phyloP scores from a whole-genome alignment of 1,284 basidiomycete species.

The Puccinia brachypodii region DNA sequence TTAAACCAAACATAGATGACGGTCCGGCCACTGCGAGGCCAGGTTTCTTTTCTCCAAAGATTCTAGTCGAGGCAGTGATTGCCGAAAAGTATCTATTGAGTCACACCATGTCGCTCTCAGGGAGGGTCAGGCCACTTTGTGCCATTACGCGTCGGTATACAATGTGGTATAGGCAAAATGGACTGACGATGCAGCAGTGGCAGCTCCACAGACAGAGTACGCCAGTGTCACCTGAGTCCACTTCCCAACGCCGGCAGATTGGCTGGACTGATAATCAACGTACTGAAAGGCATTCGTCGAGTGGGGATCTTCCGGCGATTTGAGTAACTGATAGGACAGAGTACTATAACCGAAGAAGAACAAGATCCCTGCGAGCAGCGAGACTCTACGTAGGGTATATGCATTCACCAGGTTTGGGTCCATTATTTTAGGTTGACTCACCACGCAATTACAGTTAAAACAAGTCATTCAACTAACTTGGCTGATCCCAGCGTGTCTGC shows the following conservation, averaged over 20 bases:
- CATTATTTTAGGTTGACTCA: background rate
- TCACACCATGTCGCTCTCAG: background rate
- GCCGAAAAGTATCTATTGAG: slow-evolving; percentile 33
- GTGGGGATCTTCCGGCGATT: background rate
- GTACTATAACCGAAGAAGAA: slow-evolving; percentile 26
- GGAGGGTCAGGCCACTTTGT: background rate
- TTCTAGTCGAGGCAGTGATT: slow-evolving; percentile 32
- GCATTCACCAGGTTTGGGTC: background rate
- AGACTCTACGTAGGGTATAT: slow-evolving; percentile 13
- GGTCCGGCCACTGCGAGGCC: slow-evolving; percentile 38
- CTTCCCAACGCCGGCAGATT: background rate
- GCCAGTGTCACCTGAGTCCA: slow-evolving; percentile 20
- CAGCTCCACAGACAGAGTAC: slow-evolving; percentile 35
- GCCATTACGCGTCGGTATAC: no score
- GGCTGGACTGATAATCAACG: background rate
- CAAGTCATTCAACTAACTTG: background rate
- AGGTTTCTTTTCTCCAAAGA: slow-evolving; percentile 30
- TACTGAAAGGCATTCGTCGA: background rate
- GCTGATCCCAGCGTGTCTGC: slow-evolving; percentile 31
- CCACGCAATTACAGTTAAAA: background rate
- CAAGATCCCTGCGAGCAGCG: slow-evolving; percentile 14
- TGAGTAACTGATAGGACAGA: slow-evolving; percentile 6
- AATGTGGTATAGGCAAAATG: background rate
- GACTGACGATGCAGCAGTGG: slow-evolving; percentile 39
- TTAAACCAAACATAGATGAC: slow-evolving; percentile 15